Evolutionary conservation across 108 stramenopile species (phyloP).

Genomic region (Schizochytrium sp.): DNA sequence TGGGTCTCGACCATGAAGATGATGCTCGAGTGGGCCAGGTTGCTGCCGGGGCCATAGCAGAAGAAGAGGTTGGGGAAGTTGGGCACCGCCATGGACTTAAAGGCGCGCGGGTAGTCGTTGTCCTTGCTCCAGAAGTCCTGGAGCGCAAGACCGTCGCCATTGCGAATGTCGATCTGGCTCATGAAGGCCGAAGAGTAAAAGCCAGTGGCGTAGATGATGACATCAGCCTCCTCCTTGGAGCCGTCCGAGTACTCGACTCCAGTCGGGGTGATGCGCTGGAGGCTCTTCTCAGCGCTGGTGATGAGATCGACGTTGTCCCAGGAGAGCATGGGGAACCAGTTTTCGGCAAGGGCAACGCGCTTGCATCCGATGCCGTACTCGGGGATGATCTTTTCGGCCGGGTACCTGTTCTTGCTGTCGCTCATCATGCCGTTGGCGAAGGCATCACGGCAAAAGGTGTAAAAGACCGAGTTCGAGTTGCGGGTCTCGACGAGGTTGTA

Average conservation of each 20-base stretch:
- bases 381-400: background rate
- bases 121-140: background rate
- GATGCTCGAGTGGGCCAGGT: background rate
- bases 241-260: background rate
- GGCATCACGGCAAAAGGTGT: background rate
- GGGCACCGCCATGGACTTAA: background rate
- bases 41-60: background rate
- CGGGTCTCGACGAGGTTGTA: background rate
- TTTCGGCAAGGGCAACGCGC: background rate
- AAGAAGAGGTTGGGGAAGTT: background rate
- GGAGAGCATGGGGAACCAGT: background rate
- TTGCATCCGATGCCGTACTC: background rate
- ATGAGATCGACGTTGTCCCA: background rate
- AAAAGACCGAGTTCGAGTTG: background rate
- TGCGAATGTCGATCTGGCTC: background rate
- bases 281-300: background rate
- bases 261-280: background rate
- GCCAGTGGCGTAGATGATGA: background rate
- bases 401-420: background rate
- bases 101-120: background rate
- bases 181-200: background rate
- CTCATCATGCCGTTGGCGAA: background rate
- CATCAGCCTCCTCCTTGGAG: background rate
- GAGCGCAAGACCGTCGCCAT: background rate
- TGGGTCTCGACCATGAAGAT: constrained; percentile 16